Percentiles rank a stretch among this genome's conserved stretches.
Evolutionary conservation across 2,329 filamentous ascomycete genomes (phyloP).

Genomic region (Parascedosporium putredinis): DNA sequence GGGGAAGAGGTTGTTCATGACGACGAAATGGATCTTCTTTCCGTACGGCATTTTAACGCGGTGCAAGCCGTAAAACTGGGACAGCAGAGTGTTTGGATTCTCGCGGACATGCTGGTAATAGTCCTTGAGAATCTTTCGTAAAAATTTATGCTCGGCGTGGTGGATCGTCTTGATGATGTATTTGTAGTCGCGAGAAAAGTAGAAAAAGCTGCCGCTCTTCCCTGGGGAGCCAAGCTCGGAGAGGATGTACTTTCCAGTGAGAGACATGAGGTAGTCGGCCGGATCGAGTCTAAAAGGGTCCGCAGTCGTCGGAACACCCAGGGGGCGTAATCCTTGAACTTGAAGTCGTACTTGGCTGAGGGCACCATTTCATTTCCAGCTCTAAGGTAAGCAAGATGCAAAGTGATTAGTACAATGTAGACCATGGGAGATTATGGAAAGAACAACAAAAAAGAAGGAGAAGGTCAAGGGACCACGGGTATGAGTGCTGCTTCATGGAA

Average conservation of each 20-base stretch:
- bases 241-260: constrained; percentile 97
- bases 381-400: constrained; percentile 30
- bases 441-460: neutral
- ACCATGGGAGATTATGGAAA: too few relatives aligned
- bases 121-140: constrained; percentile 73
- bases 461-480: constrained; percentile 32
- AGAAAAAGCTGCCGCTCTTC: constrained; percentile 98
- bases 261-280: constrained; percentile 93
- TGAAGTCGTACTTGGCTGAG: constrained; percentile 99
- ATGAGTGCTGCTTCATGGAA: constrained; percentile 8
- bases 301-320: constrained; percentile 96
- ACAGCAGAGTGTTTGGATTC: constrained; percentile 93
- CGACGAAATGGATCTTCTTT: constrained; percentile 96
- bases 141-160: constrained; percentile 82
- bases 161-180: constrained; percentile 99
- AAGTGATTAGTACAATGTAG: too few relatives aligned
- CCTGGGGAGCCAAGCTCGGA: constrained; percentile 94
- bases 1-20: constrained; percentile 99
- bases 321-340: constrained; percentile 99
- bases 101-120: constrained; percentile 89
- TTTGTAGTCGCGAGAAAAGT: constrained; percentile 98
- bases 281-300: constrained; percentile 77
- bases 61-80: constrained; percentile 95
- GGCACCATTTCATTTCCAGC: constrained; percentile 95
- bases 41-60: constrained; percentile 97